Evolutionary conservation across 805 yeast genomes (phyloP).

Genomic region (Jamesozyma rosinii): DNA sequence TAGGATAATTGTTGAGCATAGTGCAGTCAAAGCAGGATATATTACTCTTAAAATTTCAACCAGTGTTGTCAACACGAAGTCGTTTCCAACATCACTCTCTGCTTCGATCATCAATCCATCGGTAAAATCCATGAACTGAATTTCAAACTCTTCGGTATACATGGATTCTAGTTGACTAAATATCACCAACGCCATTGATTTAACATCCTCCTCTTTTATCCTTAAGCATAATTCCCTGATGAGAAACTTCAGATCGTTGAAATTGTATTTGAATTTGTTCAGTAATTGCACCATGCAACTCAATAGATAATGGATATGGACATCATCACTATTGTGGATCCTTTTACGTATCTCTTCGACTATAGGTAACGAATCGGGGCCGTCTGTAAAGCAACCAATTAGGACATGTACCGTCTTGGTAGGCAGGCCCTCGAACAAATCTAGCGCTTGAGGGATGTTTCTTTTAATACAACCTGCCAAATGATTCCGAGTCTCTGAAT

Average conservation of each 20-base stretch:
- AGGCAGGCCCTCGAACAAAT: slow-evolving; percentile 17
- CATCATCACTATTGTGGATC: slow-evolving; percentile 16
- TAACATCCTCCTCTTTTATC: slow-evolving; percentile 13
- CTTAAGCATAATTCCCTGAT: slow-evolving; percentile 20
- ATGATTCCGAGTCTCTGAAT: slow-evolving; percentile 16
- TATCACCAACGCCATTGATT: slow-evolving; percentile 16
- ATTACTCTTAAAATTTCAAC: slow-evolving; percentile 19
- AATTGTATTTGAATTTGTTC: slow-evolving; percentile 19
- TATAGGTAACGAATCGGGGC: slow-evolving; percentile 12
- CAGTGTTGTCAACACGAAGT: slow-evolving; percentile 13
- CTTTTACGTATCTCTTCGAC: slow-evolving; percentile 13
- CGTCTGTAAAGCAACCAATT: slow-evolving; percentile 17
- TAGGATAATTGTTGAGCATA: slow-evolving; percentile 26
- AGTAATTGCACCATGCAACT: slow-evolving; percentile 23
- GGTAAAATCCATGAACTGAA: slow-evolving; percentile 11
- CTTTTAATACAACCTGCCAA: slow-evolving; percentile 9
- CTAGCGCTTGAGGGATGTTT: slow-evolving; percentile 13
- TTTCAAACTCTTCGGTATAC: slow-evolving; percentile 15
- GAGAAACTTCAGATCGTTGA: slow-evolving; percentile 20
- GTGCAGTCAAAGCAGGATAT: slow-evolving; percentile 22
- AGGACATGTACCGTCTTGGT: slow-evolving; percentile 14
- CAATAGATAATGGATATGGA: slow-evolving; percentile 13
- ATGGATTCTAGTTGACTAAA: slow-evolving; percentile 12
- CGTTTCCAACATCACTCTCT: slow-evolving; percentile 17
- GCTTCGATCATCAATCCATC: slow-evolving; percentile 22